Evolutionary conservation across 306 rosid species (phyloP), one percentile per base, ranked within the genome.

Genomic region (Lathyrus tuberosus): DNA sequence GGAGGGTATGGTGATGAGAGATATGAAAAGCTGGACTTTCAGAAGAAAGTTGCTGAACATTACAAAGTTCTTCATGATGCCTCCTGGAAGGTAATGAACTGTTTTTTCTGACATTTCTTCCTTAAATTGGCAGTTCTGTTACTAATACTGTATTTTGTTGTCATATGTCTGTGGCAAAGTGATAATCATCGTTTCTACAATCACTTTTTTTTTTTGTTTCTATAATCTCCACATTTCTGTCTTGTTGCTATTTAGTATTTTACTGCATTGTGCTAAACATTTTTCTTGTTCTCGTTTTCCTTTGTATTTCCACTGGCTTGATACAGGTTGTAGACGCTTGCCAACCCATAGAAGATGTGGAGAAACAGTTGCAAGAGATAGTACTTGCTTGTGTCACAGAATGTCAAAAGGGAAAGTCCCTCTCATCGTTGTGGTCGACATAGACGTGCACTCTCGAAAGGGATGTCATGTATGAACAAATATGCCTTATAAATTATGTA

Each of bases 1-100:
- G 96, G 92, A 71, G 97, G 93, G 15, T 91, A 94, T 69, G 99
- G 99, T 69, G 84, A 73, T 79, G 99, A 94, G 86, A 84, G 96
- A 80, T 94, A 94, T 76, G 99, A 94, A 83, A 87, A 91, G 78
- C 86, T 91, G 40, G 83, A 79, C 5, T 79, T 79, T 68, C 83
- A 79, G 72, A 73, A 73, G 53, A 79, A 94, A 82, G 97, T 94
- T 81, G 81, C 79, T 31, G 80, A 79, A 51, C 62, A 70, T 81
- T 94, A 88, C 76, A 84, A 77, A 71, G 75, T 65, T 76, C 96
- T 94, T 63, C 77, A 17, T 8, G 86, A 83, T 83, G 67, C 78
- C 72, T 83, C 86, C 57, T 91, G 99, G 99, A 83, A 91, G 99
- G 97, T 94, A 85, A 64, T 70, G 68, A 42, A 35, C 58, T 60